Percentiles rank a stretch among this genome's conserved stretches.
Conservation (phyloP, 345 rosid species). For the Raphanus raphanistrum region DNA sequence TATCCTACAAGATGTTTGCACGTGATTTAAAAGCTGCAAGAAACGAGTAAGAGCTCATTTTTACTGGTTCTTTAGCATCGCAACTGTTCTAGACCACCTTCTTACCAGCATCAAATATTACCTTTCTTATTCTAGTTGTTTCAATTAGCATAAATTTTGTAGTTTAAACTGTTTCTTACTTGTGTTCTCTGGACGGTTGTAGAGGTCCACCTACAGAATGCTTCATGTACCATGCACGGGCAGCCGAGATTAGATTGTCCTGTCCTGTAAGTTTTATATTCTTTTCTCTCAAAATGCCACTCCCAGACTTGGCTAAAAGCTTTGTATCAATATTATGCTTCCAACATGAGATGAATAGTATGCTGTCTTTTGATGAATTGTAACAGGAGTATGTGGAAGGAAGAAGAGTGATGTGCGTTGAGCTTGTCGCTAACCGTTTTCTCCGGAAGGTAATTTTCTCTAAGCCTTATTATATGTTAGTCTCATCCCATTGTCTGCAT, state of each 20-base stretch:
- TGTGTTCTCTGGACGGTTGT: constrained; percentile 38
- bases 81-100: neutral
- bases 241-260: constrained; percentile 60
- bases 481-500: neutral
- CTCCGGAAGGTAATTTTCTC: constrained; percentile 70
- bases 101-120: no score
- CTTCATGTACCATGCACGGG: constrained; percentile 86
- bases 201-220: constrained; percentile 98
- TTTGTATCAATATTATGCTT: neutral
- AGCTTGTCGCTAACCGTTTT: constrained; percentile 87
- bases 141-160: neutral
- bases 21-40: constrained; percentile 95
- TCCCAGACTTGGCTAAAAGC: neutral
- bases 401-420: constrained; percentile 73
- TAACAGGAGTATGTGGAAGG: constrained; percentile 54
- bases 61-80: neutral
- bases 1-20: constrained; percentile 87
- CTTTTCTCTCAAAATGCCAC: constrained; percentile 5
- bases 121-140: neutral
- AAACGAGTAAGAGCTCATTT: constrained; percentile 62
- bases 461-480: neutral
- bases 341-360: neutral
- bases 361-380: neutral
- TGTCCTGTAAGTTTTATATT: constrained; percentile 46
- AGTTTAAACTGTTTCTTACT: constrained; percentile 8